A percentile compares a stretch with the other conserved stretches of the same genome.
Evolutionary conservation across 257 asterid genomes (phyloP).

Genomic region (Solanum gandarillasii): DNA sequence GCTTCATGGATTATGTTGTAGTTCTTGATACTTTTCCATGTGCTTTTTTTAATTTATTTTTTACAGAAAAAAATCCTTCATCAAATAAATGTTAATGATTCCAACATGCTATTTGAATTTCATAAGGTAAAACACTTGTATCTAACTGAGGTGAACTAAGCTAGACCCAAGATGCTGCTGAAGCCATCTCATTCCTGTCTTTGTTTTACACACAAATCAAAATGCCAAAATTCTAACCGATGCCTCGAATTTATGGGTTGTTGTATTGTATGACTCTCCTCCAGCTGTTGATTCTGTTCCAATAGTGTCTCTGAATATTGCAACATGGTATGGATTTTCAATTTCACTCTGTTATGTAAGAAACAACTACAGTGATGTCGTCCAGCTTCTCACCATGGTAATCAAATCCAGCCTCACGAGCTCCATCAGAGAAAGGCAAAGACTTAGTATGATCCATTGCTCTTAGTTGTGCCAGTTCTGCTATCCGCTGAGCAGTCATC

Average conservation of each 20-base stretch:
- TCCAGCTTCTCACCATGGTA: constrained; percentile 6
- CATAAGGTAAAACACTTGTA: not conserved
- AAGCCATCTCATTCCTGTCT: not conserved
- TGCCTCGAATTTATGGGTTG: not conserved
- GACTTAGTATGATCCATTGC: not conserved
- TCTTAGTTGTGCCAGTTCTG: too few species aligned
- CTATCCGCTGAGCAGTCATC: too few species aligned
- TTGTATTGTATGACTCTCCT: not conserved
- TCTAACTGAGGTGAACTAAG: not conserved
- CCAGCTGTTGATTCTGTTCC: not conserved
- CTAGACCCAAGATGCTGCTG: not conserved
- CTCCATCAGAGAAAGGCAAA: constrained; percentile 6
- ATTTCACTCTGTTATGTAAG: not conserved
- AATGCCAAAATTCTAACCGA: not conserved
- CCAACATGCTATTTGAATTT: not conserved
- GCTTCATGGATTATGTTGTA: too few species aligned
- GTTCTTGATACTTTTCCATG: too few species aligned
- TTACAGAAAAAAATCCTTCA: not conserved
- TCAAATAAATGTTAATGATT: not conserved
- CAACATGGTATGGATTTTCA: not conserved
- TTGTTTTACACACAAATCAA: not conserved
- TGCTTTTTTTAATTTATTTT: too few species aligned
- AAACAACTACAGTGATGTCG: constrained; percentile 4
- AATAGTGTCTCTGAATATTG: not conserved
- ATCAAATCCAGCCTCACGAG: not conserved